Conservation (phyloP, 148 eudicot species). For the Cornus kousa region DNA sequence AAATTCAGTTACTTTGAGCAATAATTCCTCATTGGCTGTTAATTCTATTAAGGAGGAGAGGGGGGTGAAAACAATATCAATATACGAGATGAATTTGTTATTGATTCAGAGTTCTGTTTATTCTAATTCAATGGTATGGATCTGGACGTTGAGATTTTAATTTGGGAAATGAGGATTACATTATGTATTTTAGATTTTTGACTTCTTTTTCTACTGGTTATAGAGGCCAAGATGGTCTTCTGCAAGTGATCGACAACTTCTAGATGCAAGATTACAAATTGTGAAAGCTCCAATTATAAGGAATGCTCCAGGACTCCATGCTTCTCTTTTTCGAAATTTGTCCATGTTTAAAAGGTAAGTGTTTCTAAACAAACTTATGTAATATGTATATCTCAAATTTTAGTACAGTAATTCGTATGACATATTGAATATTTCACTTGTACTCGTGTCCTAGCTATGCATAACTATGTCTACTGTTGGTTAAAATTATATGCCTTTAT, state of each 20-base stretch:
- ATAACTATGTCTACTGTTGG: no score
- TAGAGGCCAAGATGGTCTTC: conserved; percentile 44
- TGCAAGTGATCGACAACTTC: conserved; percentile 53
- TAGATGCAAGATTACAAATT: conserved; percentile 50
- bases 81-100: conserved; percentile 55
- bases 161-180: background rate
- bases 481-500: no score
- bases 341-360: conserved; percentile 64
- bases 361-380: background rate
- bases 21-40: conserved; percentile 24
- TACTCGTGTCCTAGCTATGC: background rate
- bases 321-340: conserved; percentile 57
- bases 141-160: background rate
- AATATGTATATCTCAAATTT: background rate
- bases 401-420: background rate
- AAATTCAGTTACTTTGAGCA: conserved; percentile 10
- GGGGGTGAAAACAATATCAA: conserved; percentile 31
- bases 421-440: background rate
- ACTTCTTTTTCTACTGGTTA: conserved; percentile 15
- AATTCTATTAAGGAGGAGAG: conserved; percentile 30
- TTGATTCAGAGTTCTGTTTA: conserved; percentile 29
- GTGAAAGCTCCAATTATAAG: conserved; percentile 48
- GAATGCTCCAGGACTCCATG: conserved; percentile 36
- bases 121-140: conserved; percentile 38
- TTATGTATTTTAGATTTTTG: background rate